Evolutionary conservation across 768 basidiomycete species (phyloP), one percentile per base, ranked within the genome.

Genomic region (Serpula lacrymans): DNA sequence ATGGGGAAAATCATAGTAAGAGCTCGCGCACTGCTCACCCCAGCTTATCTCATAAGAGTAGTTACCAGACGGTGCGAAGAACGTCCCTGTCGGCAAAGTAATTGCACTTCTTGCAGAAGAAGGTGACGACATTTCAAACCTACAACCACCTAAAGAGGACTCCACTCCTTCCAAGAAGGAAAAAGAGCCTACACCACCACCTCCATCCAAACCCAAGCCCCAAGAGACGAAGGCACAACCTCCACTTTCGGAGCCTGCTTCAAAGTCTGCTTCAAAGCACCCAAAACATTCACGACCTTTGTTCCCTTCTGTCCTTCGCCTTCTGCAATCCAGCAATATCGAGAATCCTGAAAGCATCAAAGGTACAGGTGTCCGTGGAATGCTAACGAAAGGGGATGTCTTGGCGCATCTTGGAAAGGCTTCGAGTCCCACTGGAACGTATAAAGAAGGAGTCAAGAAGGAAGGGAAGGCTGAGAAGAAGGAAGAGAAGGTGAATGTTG

Each of bases 371-470:
- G 71, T 88, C 38, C 76, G 88, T 26, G 95, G 96, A 11, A 94
- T 93, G 85, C 62, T 98, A 45, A 98, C 94, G 34, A 97, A 97
- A 62, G 96, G 96, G 9, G 95, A 99, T 57, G 84, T 98, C 1
- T 74, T 99, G 21, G 69, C 89, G 3, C 82, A 80, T 63, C 71
- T 96, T 5, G 95, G 95, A 14, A 82, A 83, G 62, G 87, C 92
- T 14, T 82, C 82, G 9, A 71, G 74, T 25, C 88, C 91, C 1
- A 69, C 74, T 14, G 91, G 90, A 26, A 86, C 87, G 3, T 88
- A 72, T 64, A 84, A 82, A 57, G 70, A 70, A 49, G 48, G 65
- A 11, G 45, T 53, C 14, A 50, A 52, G 30, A 52, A 53, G 32
- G 52, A n/a, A n/a, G n/a, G n/a, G 42, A 74, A 67, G 55, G 62